Evolutionary conservation across 73 alveolate species (phyloP), one percentile per base, ranked within the genome.

Genomic region (Paramecium octaurelia): DNA sequence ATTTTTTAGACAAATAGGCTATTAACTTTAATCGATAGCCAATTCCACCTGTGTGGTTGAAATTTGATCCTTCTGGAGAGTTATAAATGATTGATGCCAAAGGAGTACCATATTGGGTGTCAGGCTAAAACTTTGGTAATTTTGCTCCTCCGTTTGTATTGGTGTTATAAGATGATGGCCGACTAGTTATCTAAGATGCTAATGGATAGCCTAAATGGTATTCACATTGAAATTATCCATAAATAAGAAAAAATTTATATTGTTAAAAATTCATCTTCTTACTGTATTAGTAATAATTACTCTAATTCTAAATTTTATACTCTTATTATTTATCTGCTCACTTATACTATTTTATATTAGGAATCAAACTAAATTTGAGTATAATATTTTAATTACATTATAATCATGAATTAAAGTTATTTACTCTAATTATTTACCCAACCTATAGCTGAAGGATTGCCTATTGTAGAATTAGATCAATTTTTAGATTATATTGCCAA

Each of bases 71-170:
- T 35, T 38, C 88, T 4, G 88, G 88, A 75, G 88, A 75, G 34
- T 75, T 75, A 42, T 38, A 75, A 36, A 38, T 75, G 88, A 38
- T 75, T 75, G 88, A 75, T 75, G 88, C 88, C n/a, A 75, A 34
- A 35, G 88, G 88, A 11, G 35, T 21, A 10, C 88, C 88, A 14
- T 75, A 75, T 75, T 75, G 88, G 88, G 88, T 75, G 16, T 29
- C 68, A 12, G 88, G 88, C 0, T 9, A 75, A 35, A 35, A 35
- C 57, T 35, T 75, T 12, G 88, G 88, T 36, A 64, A 8, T 40
- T 75, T 75, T 75, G 88, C 58, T 10, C 88, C 88, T 16, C 88
- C 88, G 3, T 75, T 75, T 75, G 60, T 75, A 35, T 42, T 75
- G 60, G 69, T 42, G 16, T 42, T 75, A 16, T 35, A 42, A 8